phyloP scores from a whole-genome alignment of 306 rosid genomes.

The Spatholobus suberectus region DNA sequence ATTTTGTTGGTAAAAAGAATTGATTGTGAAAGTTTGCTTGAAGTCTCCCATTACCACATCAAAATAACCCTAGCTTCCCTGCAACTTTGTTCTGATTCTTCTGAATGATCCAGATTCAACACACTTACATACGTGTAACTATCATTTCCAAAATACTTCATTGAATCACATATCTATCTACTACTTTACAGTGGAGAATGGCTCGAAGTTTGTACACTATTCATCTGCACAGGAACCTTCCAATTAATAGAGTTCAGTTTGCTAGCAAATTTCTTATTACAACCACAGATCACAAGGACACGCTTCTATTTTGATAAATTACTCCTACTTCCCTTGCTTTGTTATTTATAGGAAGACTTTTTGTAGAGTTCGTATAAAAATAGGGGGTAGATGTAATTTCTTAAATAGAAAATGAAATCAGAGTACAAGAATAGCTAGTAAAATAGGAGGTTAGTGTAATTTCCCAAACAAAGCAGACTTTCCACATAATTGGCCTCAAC shows the following conservation, averaged over 20 bases:
- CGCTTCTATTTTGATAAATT: background rate
- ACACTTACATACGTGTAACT: background rate
- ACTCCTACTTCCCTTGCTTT: background rate
- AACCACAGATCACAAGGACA: conserved; percentile 95
- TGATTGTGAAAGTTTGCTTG: background rate
- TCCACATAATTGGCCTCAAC: background rate
- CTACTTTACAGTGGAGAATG: no score
- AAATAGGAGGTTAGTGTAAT: background rate
- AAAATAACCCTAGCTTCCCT: background rate
- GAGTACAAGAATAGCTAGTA: background rate
- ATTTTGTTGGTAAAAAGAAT: background rate
- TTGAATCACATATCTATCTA: no score
- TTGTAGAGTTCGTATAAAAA: background rate
- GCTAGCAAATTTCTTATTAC: conserved; percentile 80
- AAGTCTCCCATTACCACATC: background rate
- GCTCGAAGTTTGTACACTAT: no score
- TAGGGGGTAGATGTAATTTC: background rate
- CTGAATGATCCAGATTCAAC: background rate
- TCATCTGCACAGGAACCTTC: conserved; percentile 98
- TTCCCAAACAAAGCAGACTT: background rate
- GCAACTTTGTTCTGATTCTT: background rate
- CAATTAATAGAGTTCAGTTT: conserved; percentile 70
- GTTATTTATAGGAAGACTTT: background rate
- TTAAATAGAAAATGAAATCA: background rate
- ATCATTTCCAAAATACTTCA: background rate